Percentiles rank a stretch among this genome's conserved stretches.
Evolutionary conservation across 345 rosid species (phyloP).

Genomic region (Bruguiera parviflora): DNA sequence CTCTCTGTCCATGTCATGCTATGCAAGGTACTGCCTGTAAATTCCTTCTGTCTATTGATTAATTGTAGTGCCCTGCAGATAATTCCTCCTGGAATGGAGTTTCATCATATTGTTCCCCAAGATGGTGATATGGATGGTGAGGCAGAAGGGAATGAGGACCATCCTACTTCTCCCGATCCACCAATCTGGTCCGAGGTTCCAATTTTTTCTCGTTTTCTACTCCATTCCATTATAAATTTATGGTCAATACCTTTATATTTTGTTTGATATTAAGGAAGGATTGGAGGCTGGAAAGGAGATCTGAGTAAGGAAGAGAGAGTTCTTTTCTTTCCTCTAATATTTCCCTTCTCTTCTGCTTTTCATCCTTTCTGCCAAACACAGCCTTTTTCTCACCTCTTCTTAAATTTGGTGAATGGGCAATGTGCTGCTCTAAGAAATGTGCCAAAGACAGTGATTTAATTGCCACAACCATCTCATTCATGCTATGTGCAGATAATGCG

Average conservation of each 20-base stretch:
- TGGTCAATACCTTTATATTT: neutral
- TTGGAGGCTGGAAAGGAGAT: too few species aligned
- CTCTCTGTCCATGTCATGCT: neutral
- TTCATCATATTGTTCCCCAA: conserved; percentile 87
- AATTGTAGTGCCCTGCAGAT: conserved; percentile 42
- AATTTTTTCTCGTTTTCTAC: neutral
- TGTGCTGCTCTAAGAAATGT: conserved; percentile 6
- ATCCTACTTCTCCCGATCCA: conserved; percentile 80
- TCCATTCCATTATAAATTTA: conserved; percentile 1
- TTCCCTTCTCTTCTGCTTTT: neutral
- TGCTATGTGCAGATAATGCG: conserved; percentile 86
- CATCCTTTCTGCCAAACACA: neutral
- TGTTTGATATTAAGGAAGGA: too few species aligned
- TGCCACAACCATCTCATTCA: conserved; percentile 3
- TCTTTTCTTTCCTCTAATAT: neutral
- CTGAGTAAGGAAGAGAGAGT: neutral
- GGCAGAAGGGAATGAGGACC: conserved; percentile 80
- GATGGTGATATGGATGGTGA: conserved; percentile 94
- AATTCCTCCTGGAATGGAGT: conserved; percentile 99
- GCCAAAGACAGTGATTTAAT: neutral
- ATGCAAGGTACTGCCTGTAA: neutral
- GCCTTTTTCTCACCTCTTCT: too few species aligned
- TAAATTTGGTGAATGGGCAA: neutral
- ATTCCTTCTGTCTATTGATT: conserved; percentile 6
- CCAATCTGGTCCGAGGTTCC: conserved; percentile 90